A percentile compares a stretch with the other conserved stretches of the same genome.
Evolutionary conservation across 176 grass and related monocot species (phyloP).

Genomic region (Oryza longistaminata): DNA sequence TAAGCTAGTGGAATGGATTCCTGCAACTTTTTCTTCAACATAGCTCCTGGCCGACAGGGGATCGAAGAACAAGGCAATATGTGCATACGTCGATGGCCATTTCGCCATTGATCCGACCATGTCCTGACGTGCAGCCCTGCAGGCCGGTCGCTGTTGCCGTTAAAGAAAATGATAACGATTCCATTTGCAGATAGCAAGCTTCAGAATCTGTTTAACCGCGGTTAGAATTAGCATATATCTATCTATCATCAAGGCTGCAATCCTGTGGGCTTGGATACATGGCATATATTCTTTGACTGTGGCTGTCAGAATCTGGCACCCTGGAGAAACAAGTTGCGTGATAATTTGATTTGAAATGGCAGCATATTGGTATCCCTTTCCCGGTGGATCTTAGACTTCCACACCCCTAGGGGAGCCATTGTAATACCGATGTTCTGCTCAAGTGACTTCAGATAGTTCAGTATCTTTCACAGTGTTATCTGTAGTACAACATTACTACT

Average conservation of each 20-base stretch:
- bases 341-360: conserved; percentile 45
- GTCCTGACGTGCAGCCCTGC: background rate
- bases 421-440: background rate
- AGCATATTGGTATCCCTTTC: background rate
- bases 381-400: conserved; percentile 29
- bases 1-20: conserved; percentile 10
- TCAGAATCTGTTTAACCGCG: conserved; percentile 13
- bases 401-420: background rate
- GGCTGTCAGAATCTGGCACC: conserved; percentile 29
- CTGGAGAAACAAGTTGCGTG: conserved; percentile 28
- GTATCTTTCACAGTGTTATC: background rate
- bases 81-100: background rate
- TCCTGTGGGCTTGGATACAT: background rate
- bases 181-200: conserved; percentile 11
- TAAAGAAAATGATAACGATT: conserved; percentile 43
- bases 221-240: background rate
- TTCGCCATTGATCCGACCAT: background rate
- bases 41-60: conserved; percentile 27
- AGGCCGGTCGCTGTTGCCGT: background rate
- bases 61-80: conserved; percentile 9
- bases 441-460: background rate
- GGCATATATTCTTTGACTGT: conserved; percentile 35
- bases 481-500: background rate
- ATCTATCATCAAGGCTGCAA: background rate
- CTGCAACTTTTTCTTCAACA: background rate